Conservation (phyloP, 1,284 basidiomycete genomes). For the Leccinum subrobustum region DNA sequence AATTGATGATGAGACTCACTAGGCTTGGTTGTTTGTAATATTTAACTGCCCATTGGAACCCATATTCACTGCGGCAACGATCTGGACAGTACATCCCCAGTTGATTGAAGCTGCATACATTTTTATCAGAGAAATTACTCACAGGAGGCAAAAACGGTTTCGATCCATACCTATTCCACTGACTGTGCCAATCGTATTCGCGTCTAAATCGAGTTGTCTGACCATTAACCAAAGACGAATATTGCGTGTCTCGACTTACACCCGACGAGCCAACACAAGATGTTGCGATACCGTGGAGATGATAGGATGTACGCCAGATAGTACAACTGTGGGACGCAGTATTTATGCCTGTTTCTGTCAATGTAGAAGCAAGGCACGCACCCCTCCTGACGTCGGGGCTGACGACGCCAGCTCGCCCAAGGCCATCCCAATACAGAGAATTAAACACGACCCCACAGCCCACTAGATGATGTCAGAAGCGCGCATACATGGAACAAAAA, state of each 20-base stretch:
- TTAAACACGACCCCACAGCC: constrained; percentile 48
- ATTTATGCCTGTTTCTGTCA: not conserved
- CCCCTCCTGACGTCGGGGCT: constrained; percentile 57
- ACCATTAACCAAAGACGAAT: not conserved
- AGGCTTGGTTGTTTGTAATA: not conserved
- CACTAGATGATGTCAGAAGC: constrained; percentile 22
- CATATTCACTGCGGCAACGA: not conserved
- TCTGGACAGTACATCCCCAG: not conserved
- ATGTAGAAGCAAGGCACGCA: constrained; percentile 4
- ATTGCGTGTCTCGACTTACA: not conserved
- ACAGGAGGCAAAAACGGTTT: too few relatives aligned
- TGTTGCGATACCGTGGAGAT: not conserved
- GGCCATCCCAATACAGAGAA: constrained; percentile 61
- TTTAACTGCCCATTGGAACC: not conserved
- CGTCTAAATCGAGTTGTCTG: not conserved
- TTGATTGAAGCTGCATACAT: not conserved
- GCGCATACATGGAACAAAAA: not conserved
- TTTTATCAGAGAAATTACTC: not conserved
- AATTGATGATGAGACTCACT: not conserved
- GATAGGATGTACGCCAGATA: not conserved
- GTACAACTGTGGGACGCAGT: not conserved
- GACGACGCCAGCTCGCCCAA: constrained; percentile 73
- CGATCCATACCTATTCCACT: not conserved
- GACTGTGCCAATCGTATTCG: not conserved
- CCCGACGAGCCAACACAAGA: not conserved